phyloP scores from a whole-genome alignment of 352 stramenopile species.

The Phytophthora sp. region DNA sequence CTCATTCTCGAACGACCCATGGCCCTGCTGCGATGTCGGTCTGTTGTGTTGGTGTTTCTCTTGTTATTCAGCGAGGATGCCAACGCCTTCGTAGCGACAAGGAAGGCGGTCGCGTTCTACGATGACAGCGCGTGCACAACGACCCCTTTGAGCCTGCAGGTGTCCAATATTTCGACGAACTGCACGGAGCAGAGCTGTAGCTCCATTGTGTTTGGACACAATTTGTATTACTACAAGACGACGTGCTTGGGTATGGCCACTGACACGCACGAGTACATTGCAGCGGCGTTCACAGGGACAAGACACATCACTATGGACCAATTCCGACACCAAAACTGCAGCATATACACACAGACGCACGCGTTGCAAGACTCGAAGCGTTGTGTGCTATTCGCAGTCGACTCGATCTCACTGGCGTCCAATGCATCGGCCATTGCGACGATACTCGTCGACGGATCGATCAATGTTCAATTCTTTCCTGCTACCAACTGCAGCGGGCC shows the following conservation, averaged over 20 bases:
- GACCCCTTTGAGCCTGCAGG: slow-evolving; percentile 28
- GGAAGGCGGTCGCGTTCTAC: slow-evolving; percentile 28
- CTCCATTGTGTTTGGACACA: slow-evolving; percentile 15
- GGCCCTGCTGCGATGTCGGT: slow-evolving; percentile 14
- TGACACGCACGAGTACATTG: slow-evolving; percentile 16
- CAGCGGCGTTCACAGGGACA: slow-evolving; percentile 18
- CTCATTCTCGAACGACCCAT: slow-evolving; percentile 41
- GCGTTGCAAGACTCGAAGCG: slow-evolving; percentile 24
- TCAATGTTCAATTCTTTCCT: slow-evolving; percentile 33
- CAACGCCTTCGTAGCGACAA: neutral
- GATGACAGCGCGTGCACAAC: slow-evolving; percentile 22
- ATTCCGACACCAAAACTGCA: slow-evolving; percentile 33
- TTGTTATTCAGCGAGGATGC: slow-evolving; percentile 2
- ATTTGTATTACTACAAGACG: slow-evolving; percentile 31
- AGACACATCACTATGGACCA: slow-evolving; percentile 36
- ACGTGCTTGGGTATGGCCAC: slow-evolving; percentile 8
- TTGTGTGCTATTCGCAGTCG: slow-evolving; percentile 35
- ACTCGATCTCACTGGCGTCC: slow-evolving; percentile 12
- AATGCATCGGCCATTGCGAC: slow-evolving; percentile 25
- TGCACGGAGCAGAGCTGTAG: slow-evolving; percentile 29
- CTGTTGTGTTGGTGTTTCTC: slow-evolving; percentile 12
- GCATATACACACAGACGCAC: slow-evolving; percentile 29
- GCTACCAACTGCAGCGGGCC: slow-evolving; percentile 17
- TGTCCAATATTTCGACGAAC: slow-evolving; percentile 20
- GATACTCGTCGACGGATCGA: slow-evolving; percentile 22